These are phyloP conservation scores for Paramecium sonneborni DNA, from an alignment of 73 alveolate species.

Conservation along the genomic window DNA sequence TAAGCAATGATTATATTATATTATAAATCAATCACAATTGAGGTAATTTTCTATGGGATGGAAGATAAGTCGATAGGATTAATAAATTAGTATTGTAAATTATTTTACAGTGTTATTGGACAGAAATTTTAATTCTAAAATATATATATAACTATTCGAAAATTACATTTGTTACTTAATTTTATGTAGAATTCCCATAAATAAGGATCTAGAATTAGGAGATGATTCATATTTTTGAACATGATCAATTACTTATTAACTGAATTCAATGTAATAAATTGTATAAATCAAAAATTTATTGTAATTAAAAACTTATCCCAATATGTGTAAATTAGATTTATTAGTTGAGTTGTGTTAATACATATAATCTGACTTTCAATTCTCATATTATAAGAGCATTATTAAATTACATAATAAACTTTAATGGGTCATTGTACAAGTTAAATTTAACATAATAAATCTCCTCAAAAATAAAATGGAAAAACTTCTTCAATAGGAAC, in stretches of 20 bases:
- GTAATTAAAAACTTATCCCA: not conserved
- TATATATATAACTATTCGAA: not conserved
- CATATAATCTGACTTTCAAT: no score
- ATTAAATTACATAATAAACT: not conserved
- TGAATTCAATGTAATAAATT: no score
- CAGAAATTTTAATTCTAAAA: not conserved
- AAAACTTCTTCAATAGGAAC: not conserved
- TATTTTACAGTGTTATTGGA: not conserved
- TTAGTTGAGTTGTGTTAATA: no score
- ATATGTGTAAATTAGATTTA: not conserved
- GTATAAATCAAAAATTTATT: not conserved
- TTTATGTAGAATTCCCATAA: no score
- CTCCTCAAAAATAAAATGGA: not conserved
- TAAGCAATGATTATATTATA: not conserved
- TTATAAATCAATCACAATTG: not conserved
- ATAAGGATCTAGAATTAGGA: no score
- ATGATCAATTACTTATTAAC: no score
- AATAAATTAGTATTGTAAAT: not conserved
- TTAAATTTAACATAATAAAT: not conserved
- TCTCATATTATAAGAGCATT: not conserved
- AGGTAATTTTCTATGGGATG: not conserved
- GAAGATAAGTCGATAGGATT: not conserved
- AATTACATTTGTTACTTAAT: not conserved
- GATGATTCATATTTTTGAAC: no score
- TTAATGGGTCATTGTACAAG: conserved; percentile 34